phyloP scores from a whole-genome alignment of 1,284 basidiomycete species.

The Ceratobasidium sp. region DNA sequence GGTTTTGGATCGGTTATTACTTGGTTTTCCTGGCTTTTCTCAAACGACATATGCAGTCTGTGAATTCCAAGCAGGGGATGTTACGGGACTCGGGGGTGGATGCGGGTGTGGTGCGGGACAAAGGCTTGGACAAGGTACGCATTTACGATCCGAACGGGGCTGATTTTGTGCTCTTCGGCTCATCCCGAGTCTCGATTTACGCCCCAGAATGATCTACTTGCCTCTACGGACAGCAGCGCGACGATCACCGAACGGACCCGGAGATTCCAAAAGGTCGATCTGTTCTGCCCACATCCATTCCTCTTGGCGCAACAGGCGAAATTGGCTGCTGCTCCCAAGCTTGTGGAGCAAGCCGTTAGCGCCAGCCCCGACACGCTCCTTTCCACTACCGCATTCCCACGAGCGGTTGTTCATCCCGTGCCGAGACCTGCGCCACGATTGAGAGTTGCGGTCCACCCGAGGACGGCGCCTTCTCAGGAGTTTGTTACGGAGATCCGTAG shows the following conservation, averaged over 20 bases:
- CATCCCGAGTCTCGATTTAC: neutral
- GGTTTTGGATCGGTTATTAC: conserved; percentile 10
- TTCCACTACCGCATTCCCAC: neutral
- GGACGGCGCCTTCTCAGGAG: neutral
- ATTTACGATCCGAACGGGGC: neutral
- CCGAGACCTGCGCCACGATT: neutral
- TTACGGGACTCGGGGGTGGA: neutral
- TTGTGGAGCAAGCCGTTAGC: neutral
- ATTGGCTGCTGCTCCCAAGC: neutral
- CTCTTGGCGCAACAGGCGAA: conserved; percentile 5
- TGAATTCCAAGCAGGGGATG: neutral
- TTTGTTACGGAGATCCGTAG: neutral
- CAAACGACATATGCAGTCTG: conserved; percentile 1
- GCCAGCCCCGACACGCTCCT: neutral
- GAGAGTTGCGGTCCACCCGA: neutral
- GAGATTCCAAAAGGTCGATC: neutral
- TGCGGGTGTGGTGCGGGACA: neutral
- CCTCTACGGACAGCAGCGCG: conserved; percentile 17
- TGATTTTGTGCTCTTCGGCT: neutral
- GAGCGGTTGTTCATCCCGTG: neutral
- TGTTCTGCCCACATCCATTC: conserved; percentile 22
- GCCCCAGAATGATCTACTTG: neutral
- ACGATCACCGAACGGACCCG: conserved; percentile 8
- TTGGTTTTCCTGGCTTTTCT: conserved; percentile 1
- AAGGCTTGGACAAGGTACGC: conserved; percentile 5